A percentile compares a stretch with the other conserved stretches of the same genome.
Evolutionary conservation across 1,284 basidiomycete genomes (phyloP).

Genomic region (Tremellales sp.): DNA sequence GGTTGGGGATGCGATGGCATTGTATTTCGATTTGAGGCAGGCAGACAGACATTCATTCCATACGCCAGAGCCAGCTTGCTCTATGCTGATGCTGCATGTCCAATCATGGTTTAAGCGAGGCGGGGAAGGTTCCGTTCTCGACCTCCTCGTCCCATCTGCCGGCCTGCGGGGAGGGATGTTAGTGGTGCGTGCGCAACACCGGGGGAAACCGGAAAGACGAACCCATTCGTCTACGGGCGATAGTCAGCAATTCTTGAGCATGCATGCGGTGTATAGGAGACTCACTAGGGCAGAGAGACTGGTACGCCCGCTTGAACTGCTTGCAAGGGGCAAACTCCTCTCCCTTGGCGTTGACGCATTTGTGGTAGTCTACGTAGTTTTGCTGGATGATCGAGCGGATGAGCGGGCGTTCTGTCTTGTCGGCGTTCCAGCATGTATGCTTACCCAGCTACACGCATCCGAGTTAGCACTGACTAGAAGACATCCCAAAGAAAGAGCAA

Average conservation of each 20-base stretch:
- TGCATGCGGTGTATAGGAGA: slow-evolving; percentile 25
- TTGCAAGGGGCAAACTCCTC: slow-evolving; percentile 98
- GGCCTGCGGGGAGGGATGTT: slow-evolving; percentile 54
- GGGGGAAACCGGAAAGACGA: slow-evolving; percentile 38
- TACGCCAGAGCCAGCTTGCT: neutral
- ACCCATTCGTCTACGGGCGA: slow-evolving; percentile 73
- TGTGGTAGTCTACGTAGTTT: slow-evolving; percentile 97
- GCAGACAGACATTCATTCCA: neutral
- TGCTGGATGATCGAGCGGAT: slow-evolving; percentile 59
- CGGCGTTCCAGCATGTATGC: neutral
- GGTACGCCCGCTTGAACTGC: slow-evolving; percentile 95
- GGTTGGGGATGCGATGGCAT: neutral
- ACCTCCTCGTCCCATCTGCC: slow-evolving; percentile 87
- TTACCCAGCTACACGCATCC: slow-evolving; percentile 8
- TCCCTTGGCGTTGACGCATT: slow-evolving; percentile 94
- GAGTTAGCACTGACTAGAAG: slow-evolving; percentile 5
- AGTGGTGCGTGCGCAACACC: slow-evolving; percentile 10
- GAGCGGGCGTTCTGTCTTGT: neutral
- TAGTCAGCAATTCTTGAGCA: slow-evolving; percentile 6
- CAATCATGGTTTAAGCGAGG: slow-evolving; percentile 70
- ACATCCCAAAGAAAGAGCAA: slow-evolving; percentile 3
- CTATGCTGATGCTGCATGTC: neutral
- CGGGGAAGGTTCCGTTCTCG: slow-evolving; percentile 86
- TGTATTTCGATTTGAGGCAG: no score
- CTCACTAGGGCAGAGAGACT: slow-evolving; percentile 96